phyloP scores from a whole-genome alignment of 768 basidiomycete species.

The Lactarius trivialis region DNA sequence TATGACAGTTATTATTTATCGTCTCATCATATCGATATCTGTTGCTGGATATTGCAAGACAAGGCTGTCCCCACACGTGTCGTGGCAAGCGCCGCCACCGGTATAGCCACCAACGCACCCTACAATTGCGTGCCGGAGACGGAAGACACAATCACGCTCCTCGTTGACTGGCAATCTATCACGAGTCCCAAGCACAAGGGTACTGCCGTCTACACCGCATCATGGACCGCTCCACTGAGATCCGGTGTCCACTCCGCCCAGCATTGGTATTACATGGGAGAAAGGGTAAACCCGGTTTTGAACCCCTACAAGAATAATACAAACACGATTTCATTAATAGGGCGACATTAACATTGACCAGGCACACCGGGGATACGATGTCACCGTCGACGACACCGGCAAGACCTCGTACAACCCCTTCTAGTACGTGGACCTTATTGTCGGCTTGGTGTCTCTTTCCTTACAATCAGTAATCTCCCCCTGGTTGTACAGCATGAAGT shows the following conservation, averaged over 20 bases:
- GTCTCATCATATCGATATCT: conserved; percentile 89
- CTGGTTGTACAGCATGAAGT: conserved; percentile 68
- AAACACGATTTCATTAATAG: conserved; percentile 35
- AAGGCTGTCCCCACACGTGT: conserved; percentile 76
- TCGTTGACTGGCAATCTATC: conserved; percentile 89
- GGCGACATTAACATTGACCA: conserved; percentile 92
- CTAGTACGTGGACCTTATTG: conserved; percentile 56
- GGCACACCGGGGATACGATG: conserved; percentile 89
- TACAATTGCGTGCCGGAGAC: conserved; percentile 82
- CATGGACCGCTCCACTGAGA: conserved; percentile 89
- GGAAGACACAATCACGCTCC: conserved; percentile 91
- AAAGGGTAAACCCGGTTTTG: conserved; percentile 50
- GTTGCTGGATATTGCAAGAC: conserved; percentile 78
- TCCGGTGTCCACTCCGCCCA: conserved; percentile 87
- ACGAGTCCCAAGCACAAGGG: conserved; percentile 70
- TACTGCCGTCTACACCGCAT: conserved; percentile 87
- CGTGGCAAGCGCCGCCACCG: conserved; percentile 83
- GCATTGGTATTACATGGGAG: conserved; percentile 93
- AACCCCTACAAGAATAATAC: neutral
- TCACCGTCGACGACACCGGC: conserved; percentile 79
- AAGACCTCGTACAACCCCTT: conserved; percentile 87
- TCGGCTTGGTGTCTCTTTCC: neutral
- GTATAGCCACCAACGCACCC: conserved; percentile 84
- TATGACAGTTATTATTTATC: conserved; percentile 80
- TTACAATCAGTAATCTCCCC: neutral